Evolutionary conservation across 1,139 yeast species (phyloP), one percentile per base, ranked within the genome.

Genomic region (Citeromyces siamensis): DNA sequence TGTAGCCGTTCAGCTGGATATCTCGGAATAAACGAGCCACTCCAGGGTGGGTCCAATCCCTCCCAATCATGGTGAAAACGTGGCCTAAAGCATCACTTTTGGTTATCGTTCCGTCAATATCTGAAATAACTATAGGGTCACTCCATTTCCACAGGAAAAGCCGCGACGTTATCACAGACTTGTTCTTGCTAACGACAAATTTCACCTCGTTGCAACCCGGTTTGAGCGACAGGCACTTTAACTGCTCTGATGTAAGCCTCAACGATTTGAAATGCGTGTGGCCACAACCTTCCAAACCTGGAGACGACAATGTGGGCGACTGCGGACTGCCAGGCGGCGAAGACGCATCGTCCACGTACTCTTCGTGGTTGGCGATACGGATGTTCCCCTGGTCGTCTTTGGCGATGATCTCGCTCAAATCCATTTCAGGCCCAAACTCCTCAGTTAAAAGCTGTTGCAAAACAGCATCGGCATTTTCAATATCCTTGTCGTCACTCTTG

Each of bases 21-120:
- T 93, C 98, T 19, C 75, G 76, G 55, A 88, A 93, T 42, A 93
- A 62, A 47, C 77, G 79, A 2, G 96, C 95, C 32, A 93, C 98
- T 18, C 98, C 99, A 1, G 78, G 73, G 54, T 93, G 99, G 0
- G 98, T 93, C 98, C 98, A 93, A 59, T 93, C 99, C 46, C 86
- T 72, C 2, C 99, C 99, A 35, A 93, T 65, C 72, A 90, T 77
- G 26, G 94, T 88, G 55, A 90, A 64, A 2, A 93, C 93, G 58
- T 93, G 99, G 4, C 99, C 99, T 48, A 93, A 64, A 0, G 98
- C 98, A 61, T 93, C 99, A 1, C 96, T 85, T 55, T 86, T 86
- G 19, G 99, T 93, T 46, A 93, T 93, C 2, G 99, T 93, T 13
- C 99, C 99, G 56, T 93, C 99, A 42, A 93, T 90, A 59, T 93